Base-by-base conservation (phyloP, 352 stramenopile species). In the Pythium dissimile region DNA sequence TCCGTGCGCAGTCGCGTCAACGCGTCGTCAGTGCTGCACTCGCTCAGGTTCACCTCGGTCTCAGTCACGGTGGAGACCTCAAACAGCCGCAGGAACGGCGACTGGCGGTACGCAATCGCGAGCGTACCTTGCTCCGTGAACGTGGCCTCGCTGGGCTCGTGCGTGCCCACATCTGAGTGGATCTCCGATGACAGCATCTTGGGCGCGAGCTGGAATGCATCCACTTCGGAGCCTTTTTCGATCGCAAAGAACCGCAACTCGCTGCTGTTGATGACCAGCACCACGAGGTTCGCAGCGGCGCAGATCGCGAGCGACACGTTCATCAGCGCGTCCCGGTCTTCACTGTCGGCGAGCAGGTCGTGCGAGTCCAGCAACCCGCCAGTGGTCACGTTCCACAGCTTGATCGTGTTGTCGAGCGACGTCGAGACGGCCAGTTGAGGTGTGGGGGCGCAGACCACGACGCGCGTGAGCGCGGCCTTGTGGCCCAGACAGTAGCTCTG, bases 401-500 rank as follows among this genome's bases (percentile, higher is more conserved):
- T 91, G 45, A 92, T 61, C 24, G 82, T 89, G 65, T 91, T 88
- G 63, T 94, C 84, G 45, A 92, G 72, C 38, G 82, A 86, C 24
- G 80, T 87, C 5, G 84, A 88, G 9, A 92, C 77, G 18, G 77
- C 73, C 3, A 88, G 70, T 21, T 84, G 54, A 0, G 69, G 71
- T 42, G 71, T 83, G 16, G 74, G 48, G 43, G 45, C 30, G 59
- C 75, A 80, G 51, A 62, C 71, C 9, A 67, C 75, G 4, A 92
- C 58, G 35, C 83, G 75, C 7, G 79, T 89, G 41, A 94, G 62
- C 64, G 73, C 84, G 10, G 82, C 72, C 21, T 69, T 71, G 59
- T 95, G 85, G 15, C 85, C 85, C 41, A 95, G 71, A 54, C 85
- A 95, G 71, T 92, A 95, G 64, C 72, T 89, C 55, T 91, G 76